Conservation (phyloP, 202 grass and related monocot species). For the Thinopyrum obtusiflorum region DNA sequence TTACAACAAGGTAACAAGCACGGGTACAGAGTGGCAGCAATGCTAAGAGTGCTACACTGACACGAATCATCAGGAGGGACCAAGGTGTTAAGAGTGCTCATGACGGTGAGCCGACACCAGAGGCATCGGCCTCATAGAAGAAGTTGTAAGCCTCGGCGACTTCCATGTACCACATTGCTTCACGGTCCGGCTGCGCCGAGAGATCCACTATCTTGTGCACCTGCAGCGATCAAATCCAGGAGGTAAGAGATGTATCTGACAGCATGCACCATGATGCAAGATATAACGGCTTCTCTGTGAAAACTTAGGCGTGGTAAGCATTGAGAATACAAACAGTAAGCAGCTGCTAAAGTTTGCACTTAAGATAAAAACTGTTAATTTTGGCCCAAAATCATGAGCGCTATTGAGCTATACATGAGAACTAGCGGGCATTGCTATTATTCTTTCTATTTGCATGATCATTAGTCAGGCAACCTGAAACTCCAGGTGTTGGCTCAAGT, state of each 20-base stretch:
- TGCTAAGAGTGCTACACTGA: too few species aligned
- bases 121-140: too few species aligned
- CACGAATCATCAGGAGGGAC: too few species aligned
- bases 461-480: too few species aligned
- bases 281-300: neutral
- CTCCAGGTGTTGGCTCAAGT: too few species aligned
- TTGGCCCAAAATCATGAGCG: neutral
- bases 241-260: neutral
- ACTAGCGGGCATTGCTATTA: too few species aligned
- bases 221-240: conserved; percentile 38
- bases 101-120: too few species aligned
- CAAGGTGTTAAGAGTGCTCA: too few species aligned
- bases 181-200: conserved; percentile 53
- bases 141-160: conserved; percentile 62
- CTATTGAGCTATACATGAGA: neutral
- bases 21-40: too few species aligned
- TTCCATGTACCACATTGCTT: conserved; percentile 92
- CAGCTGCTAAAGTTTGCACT: neutral
- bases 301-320: neutral
- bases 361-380: neutral
- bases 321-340: neutral
- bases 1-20: too few species aligned
- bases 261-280: neutral
- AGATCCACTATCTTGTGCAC: conserved; percentile 89
- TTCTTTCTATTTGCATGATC: too few species aligned